These are phyloP conservation scores for Mrakia blollopis DNA, from an alignment of 768 basidiomycete species.

Conservation along the genomic window DNA sequence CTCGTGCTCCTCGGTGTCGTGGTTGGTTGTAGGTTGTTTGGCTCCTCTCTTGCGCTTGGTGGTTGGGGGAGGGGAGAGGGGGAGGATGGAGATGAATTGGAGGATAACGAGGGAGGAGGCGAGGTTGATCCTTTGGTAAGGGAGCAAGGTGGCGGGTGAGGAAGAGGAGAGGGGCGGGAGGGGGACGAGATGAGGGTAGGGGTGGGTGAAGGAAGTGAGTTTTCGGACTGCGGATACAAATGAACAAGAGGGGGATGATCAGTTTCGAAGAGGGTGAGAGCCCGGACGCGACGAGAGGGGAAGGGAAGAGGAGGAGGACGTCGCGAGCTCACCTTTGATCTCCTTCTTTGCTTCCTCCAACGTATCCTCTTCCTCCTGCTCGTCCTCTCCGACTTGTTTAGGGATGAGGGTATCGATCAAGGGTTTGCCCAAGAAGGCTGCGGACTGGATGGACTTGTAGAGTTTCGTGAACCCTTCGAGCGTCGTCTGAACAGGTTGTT, in stretches of 20 bases:
- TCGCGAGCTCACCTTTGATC: constrained; percentile 2
- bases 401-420: not conserved
- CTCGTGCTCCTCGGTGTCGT: too few relatives aligned
- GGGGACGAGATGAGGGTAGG: not conserved
- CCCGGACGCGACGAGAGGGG: not conserved
- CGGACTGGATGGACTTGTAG: not conserved
- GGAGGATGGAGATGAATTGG: not conserved
- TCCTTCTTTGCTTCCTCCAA: not conserved
- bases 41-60: not conserved
- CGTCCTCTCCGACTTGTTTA: not conserved
- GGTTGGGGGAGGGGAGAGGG: not conserved
- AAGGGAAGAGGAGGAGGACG: not conserved
- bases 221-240: not conserved
- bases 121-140: constrained; percentile 11
- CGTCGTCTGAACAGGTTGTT: not conserved
- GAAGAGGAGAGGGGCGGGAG: not conserved
- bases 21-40: not conserved
- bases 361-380: not conserved
- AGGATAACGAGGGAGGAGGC: not conserved
- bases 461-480: not conserved
- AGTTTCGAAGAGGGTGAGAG: not conserved
- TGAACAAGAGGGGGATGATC: not conserved
- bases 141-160: not conserved
- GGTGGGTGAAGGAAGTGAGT: not conserved
- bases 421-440: not conserved